Base-by-base conservation (phyloP, 345 rosid genomes). In the Jatropha curcas region DNA sequence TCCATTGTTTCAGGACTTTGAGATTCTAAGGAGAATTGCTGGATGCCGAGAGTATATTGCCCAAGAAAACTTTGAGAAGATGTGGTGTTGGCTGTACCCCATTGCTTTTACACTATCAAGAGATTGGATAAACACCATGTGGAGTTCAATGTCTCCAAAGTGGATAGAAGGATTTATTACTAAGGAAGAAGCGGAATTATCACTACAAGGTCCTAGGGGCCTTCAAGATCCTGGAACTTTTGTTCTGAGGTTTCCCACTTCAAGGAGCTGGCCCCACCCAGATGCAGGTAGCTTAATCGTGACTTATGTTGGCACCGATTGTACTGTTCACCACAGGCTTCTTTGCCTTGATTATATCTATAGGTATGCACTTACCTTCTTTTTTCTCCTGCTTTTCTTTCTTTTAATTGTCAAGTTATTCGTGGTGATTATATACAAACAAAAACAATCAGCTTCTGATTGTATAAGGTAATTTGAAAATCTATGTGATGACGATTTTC, bases 211-310 rank as follows among this genome's bases (percentile, higher is more conserved):
- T 71, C 85, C 86, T 2, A 72, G 83, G 43, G 92, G 89, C 35
- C 86, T 83, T 81, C 94, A 87, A 79, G 94, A 88, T 78, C 96
- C 96, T n/a, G 99, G 99, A 3, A 91, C 99, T 13, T 95, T 92
- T 84, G 73, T 91, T 48, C 87, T 95, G 52, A 86, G 96, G 81
- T 95, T 95, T 75, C 99, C 99, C 61, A 90, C 87, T 76, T 89
- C 97, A 64, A 88, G 99, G 87, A 91, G 91, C 86, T 95, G 99
- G 98, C 98, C 99, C 55, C 99, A 93, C 76, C 94, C 98, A 33
- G 99, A 93, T 76, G 85, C 98, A 39, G 98, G 99, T 74, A 83
- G 88, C 82, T 84, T 95, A 76, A 79, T 95, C 73, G 98, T 90
- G 75, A 87, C 94, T 61, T 93, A 91, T 71, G 88, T 95, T 39